Conservation (phyloP, 1,284 basidiomycete genomes). For the Leccinum pachyderme region DNA sequence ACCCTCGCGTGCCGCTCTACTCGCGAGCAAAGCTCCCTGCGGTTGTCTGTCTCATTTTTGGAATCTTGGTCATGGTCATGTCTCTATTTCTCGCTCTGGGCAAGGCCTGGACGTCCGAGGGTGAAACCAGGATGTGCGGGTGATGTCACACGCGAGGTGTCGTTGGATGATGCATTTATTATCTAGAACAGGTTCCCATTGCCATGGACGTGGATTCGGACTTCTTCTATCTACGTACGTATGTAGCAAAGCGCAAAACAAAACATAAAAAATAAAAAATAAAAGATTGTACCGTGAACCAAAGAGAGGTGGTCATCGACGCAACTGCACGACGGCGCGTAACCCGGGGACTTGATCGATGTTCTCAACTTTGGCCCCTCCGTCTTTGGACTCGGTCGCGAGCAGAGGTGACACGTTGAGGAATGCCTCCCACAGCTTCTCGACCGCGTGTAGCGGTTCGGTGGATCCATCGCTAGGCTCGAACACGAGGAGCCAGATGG, state of each 20-base stretch:
- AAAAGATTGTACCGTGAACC: background rate
- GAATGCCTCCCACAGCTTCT: slow-evolving; percentile 75
- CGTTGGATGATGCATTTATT: slow-evolving; percentile 8
- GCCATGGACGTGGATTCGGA: slow-evolving; percentile 10
- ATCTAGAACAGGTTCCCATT: slow-evolving; percentile 12
- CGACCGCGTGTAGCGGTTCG: slow-evolving; percentile 53
- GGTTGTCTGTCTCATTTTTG: slow-evolving; percentile 71
- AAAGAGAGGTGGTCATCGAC: slow-evolving; percentile 7
- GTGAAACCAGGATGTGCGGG: slow-evolving; percentile 64
- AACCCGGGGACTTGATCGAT: slow-evolving; percentile 64
- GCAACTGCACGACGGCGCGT: slow-evolving; percentile 41
- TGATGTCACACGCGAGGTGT: slow-evolving; percentile 29
- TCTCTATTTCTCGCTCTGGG: slow-evolving; percentile 72
- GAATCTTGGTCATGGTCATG: slow-evolving; percentile 74
- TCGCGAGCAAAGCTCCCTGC: slow-evolving; percentile 74
- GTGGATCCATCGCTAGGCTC: slow-evolving; percentile 53
- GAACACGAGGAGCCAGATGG: slow-evolving; percentile 87
- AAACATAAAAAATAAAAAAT: background rate
- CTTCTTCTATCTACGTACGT: slow-evolving; percentile 2
- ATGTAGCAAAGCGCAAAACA: background rate
- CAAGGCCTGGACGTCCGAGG: slow-evolving; percentile 75
- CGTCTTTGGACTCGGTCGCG: slow-evolving; percentile 70
- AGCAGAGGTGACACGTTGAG: slow-evolving; percentile 75
- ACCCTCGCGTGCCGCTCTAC: slow-evolving; percentile 59
- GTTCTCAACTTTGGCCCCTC: slow-evolving; percentile 68